phyloP scores from a whole-genome alignment of 805 yeast genomes.

The Blastobotrys muscicola region DNA sequence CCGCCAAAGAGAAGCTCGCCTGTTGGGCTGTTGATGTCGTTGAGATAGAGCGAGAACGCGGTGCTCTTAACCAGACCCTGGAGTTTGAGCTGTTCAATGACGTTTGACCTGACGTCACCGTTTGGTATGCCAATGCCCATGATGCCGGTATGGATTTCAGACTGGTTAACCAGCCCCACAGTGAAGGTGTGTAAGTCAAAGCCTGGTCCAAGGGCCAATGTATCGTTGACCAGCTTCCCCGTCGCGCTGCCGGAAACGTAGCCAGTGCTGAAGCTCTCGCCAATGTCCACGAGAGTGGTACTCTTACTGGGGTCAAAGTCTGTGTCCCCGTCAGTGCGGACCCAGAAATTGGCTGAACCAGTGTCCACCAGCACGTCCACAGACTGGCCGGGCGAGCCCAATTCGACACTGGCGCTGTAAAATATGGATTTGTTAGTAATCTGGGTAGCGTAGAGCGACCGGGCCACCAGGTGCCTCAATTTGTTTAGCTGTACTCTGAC shows the following conservation, averaged over 20 bases:
- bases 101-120: too few relatives aligned
- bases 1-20: constrained; percentile 38
- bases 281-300: constrained; percentile 11
- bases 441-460: too few relatives aligned
- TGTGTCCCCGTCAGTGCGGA: constrained; percentile 39
- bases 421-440: background rate
- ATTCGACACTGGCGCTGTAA: constrained; percentile 24
- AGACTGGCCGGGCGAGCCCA: constrained; percentile 51
- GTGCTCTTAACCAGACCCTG: constrained; percentile 2
- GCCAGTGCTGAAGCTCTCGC: constrained; percentile 10
- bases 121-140: too few relatives aligned
- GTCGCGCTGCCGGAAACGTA: constrained; percentile 20
- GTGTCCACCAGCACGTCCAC: constrained; percentile 56
- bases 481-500: too few relatives aligned
- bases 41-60: constrained; percentile 44
- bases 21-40: constrained; percentile 24
- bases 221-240: constrained; percentile 54
- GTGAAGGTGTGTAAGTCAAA: too few relatives aligned
- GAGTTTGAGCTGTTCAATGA: too few relatives aligned
- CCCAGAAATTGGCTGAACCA: constrained; percentile 70
- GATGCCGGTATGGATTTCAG: too few relatives aligned
- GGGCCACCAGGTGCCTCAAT: too few relatives aligned
- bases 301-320: constrained; percentile 24
- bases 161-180: too few relatives aligned
- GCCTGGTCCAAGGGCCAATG: too few relatives aligned